These are phyloP conservation scores for Euphorbia lathyris DNA, from an alignment of 345 rosid species.

Conservation along the genomic window DNA sequence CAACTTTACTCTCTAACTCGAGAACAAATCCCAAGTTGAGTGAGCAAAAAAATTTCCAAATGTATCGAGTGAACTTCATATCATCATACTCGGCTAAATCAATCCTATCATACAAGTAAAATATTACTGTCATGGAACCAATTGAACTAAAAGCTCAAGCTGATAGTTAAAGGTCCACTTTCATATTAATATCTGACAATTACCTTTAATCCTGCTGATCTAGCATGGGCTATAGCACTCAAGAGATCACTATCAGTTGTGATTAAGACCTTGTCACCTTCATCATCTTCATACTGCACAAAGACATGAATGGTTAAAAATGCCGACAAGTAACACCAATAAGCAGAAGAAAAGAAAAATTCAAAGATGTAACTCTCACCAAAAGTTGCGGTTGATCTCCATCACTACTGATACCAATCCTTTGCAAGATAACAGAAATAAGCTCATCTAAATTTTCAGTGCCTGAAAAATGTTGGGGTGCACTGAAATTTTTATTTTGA, in stretches of 20 bases:
- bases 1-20: neutral
- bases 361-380: conserved; percentile 37
- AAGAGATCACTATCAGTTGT: conserved; percentile 68
- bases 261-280: conserved; percentile 85
- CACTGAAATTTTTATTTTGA: neutral
- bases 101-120: neutral
- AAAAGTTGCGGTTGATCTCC: conserved; percentile 59
- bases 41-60: neutral
- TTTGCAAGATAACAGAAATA: conserved; percentile 56
- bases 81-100: neutral
- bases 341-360: neutral
- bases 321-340: neutral
- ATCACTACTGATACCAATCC: conserved; percentile 48
- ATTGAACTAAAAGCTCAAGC: too few relatives aligned
- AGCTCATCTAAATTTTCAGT: conserved; percentile 76
- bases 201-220: conserved; percentile 73
- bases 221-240: conserved; percentile 64
- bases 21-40: neutral
- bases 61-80: neutral
- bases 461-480: conserved; percentile 27
- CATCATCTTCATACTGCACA: conserved; percentile 81
- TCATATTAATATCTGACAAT: too few relatives aligned
- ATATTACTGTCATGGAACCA: too few relatives aligned
- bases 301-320: neutral
- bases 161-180: too few relatives aligned